A percentile compares a stretch with the other conserved stretches of the same genome.
phyloP scores from a whole-genome alignment of 1,284 basidiomycete species.

The Cutaneotrichosporon sp. region DNA sequence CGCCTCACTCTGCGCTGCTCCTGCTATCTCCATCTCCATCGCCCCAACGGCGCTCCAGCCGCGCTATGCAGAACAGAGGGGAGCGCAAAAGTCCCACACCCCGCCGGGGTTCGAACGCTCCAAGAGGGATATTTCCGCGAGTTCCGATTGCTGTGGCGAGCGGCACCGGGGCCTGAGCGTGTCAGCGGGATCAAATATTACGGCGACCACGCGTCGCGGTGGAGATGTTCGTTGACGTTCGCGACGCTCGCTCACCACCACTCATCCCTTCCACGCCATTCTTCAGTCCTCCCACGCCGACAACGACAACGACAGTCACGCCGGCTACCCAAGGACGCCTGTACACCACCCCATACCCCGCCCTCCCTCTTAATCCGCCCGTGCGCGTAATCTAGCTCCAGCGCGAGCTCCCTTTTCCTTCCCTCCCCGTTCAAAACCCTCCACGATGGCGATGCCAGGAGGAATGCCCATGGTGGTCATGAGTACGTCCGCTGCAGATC shows the following conservation, averaged over 20 bases:
- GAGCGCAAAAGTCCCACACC: not conserved
- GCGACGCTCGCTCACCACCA: not conserved
- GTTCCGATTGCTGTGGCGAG: not conserved
- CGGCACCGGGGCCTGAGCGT: not conserved
- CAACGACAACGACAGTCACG: slow-evolving; percentile 1
- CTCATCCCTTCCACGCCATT: slow-evolving; percentile 5
- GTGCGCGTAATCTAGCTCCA: not conserved
- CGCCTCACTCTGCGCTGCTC: too few relatives aligned
- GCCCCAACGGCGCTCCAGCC: too few relatives aligned
- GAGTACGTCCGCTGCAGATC: slow-evolving; percentile 48
- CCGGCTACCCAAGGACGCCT: not conserved
- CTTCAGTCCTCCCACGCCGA: not conserved
- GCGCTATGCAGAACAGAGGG: too few relatives aligned
- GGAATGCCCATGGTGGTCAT: slow-evolving; percentile 57
- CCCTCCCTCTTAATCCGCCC: not conserved
- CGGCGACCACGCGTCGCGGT: slow-evolving; percentile 12
- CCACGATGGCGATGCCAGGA: slow-evolving; percentile 35
- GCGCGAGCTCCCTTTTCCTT: not conserved
- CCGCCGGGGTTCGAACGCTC: slow-evolving; percentile 2
- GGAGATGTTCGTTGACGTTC: slow-evolving; percentile 16
- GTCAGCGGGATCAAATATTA: slow-evolving; percentile 3
- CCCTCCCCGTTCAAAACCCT: slow-evolving; percentile 1
- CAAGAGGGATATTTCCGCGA: not conserved
- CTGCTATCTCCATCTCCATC: too few relatives aligned
- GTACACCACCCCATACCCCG: not conserved